Evolutionary conservation across 345 rosid genomes (phyloP).

Genomic region (Clarkia xantiana): DNA sequence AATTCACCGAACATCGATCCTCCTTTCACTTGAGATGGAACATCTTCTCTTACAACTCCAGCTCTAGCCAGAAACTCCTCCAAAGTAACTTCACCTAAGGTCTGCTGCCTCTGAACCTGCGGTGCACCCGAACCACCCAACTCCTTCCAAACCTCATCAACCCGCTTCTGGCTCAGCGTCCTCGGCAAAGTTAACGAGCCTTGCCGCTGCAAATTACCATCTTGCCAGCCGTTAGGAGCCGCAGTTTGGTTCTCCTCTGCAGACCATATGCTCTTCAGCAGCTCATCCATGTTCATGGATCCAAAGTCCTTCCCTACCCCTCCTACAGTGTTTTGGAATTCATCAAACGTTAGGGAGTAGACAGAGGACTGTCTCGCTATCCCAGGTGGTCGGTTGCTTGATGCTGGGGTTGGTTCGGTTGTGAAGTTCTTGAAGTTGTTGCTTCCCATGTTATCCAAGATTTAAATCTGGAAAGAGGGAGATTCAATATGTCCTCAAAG

Average conservation of each 20-base stretch:
- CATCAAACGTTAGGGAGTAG: conserved; percentile 80
- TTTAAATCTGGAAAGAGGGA: conserved; percentile 17
- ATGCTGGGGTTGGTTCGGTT: conserved; percentile 21
- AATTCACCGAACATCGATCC: no score
- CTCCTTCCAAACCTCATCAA: conserved; percentile 86
- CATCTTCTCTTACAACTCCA: conserved; percentile 81
- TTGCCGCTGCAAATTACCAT: conserved; percentile 53
- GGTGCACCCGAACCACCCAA: conserved; percentile 8
- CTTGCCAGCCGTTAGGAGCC: conserved; percentile 12
- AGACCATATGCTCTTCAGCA: conserved; percentile 15
- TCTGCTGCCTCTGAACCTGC: conserved; percentile 44
- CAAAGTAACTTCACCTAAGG: conserved; percentile 81
- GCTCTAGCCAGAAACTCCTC: conserved; percentile 84
- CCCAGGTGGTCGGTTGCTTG: conserved; percentile 24
- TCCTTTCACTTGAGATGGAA: conserved; percentile 21
- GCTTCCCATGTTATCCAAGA: conserved; percentile 31
- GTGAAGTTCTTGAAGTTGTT: conserved; percentile 43
- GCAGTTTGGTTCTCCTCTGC: conserved; percentile 14
- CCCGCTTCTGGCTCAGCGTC: conserved; percentile 74
- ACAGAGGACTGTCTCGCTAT: conserved; percentile 51
- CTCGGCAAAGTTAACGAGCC: conserved; percentile 82
- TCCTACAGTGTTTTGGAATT: conserved; percentile 67
- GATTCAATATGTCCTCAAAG: conserved; percentile 5
- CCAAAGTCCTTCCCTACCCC: conserved; percentile 72
- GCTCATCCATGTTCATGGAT: conserved; percentile 95